Evolutionary conservation across 2,329 filamentous ascomycete genomes (phyloP).

Genomic region (Diaporthe aspalathi): DNA sequence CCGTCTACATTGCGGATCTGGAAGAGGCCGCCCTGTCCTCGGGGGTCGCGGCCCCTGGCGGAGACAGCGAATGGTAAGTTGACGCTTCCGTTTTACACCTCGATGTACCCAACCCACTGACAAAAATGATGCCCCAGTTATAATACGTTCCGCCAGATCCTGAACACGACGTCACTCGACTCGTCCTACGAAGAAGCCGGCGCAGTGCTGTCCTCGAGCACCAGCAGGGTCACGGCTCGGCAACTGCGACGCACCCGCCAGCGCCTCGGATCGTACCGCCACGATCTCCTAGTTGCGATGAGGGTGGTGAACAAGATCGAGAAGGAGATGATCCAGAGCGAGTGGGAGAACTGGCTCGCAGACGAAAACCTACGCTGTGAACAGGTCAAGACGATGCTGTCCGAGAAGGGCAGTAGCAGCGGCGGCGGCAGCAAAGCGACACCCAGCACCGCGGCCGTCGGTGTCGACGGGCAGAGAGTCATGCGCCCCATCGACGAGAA

Average conservation of each 20-base stretch:
- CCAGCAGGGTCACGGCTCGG: conserved; percentile 66
- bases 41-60: conserved; percentile 48
- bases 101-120: neutral
- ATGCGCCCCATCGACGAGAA: conserved; percentile 46
- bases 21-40: conserved; percentile 67
- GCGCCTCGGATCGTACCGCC: conserved; percentile 83
- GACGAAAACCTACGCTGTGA: conserved; percentile 83
- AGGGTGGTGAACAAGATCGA: conserved; percentile 91
- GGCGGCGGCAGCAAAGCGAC: conserved; percentile 40
- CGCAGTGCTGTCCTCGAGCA: conserved; percentile 56
- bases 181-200: conserved; percentile 66
- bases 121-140: conserved; percentile 56
- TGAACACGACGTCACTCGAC: conserved; percentile 69
- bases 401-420: conserved; percentile 33
- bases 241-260: conserved; percentile 84
- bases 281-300: conserved; percentile 91
- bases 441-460: conserved; percentile 3
- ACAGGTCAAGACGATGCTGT: conserved; percentile 63
- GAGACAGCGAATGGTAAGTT: conserved; percentile 63
- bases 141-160: conserved; percentile 69
- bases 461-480: conserved; percentile 41
- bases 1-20: conserved; percentile 85
- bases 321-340: conserved; percentile 83
- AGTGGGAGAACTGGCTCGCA: conserved; percentile 93
- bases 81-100: too few species aligned